Conservation (phyloP, 495 filamentous ascomycete genomes). For the Parachaetomium inaequale region DNA sequence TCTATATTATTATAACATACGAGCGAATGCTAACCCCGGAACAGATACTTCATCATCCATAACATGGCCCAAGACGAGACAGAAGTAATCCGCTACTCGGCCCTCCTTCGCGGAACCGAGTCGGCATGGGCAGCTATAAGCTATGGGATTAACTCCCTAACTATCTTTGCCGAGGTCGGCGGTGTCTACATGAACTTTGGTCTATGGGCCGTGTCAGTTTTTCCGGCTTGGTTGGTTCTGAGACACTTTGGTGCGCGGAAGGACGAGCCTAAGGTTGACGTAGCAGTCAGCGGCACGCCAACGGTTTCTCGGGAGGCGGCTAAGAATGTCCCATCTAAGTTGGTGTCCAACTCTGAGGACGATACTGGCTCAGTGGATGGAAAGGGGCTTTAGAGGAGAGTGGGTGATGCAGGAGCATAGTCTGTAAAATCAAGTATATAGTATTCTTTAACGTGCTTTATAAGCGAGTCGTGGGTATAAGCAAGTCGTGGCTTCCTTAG, state of each 20-base stretch:
- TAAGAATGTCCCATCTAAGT: no score
- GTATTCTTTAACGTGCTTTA: no score
- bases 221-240: conserved; percentile 59
- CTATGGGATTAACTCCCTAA: conserved; percentile 56
- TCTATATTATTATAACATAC: neutral
- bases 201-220: conserved; percentile 54
- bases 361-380: no score
- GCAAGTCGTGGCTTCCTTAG: no score
- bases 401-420: no score
- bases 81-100: conserved; percentile 59
- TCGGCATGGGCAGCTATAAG: conserved; percentile 61
- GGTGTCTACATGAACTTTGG: conserved; percentile 61
- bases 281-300: no score
- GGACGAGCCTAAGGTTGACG: no score
- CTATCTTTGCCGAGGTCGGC: conserved; percentile 56
- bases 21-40: neutral
- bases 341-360: no score
- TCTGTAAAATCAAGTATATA: no score
- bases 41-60: conserved; percentile 61
- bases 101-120: conserved; percentile 58
- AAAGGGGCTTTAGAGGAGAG: no score
- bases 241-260: conserved; percentile 44
- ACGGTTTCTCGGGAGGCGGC: no score
- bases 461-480: no score
- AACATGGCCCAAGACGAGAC: conserved; percentile 54